These are phyloP conservation scores for Amanita rubescens DNA, from an alignment of 768 basidiomycete species.

Conservation along the genomic window DNA sequence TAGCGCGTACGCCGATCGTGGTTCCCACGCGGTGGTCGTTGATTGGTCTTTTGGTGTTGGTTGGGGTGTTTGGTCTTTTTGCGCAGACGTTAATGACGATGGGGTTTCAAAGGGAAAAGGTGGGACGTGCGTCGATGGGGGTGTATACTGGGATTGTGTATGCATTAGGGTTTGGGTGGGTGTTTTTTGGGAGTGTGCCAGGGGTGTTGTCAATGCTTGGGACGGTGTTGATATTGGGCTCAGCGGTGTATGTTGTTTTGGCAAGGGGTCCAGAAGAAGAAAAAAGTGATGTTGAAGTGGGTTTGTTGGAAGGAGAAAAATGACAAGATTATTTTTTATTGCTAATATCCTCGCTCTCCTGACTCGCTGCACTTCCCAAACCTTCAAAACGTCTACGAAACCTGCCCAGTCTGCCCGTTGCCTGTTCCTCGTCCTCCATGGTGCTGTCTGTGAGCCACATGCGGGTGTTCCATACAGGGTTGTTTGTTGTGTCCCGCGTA, in stretches of 20 bases:
- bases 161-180: neutral
- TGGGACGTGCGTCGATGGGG: constrained; percentile 51
- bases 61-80: constrained; percentile 45
- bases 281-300: too few species aligned
- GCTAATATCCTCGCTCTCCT: constrained; percentile 36
- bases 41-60: constrained; percentile 44
- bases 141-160: constrained; percentile 31
- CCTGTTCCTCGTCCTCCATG: constrained; percentile 62
- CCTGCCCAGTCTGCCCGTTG: constrained; percentile 71
- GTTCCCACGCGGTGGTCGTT: constrained; percentile 38
- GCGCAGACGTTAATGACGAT: constrained; percentile 36
- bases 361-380: constrained; percentile 26
- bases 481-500: constrained; percentile 84
- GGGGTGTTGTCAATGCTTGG: neutral
- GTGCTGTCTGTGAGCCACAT: constrained; percentile 41
- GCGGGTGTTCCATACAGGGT: constrained; percentile 78
- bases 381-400: constrained; percentile 70
- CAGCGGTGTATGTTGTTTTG: neutral
- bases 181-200: neutral
- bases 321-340: too few species aligned
- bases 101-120: constrained; percentile 56
- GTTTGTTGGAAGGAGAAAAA: neutral
- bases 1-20: constrained; percentile 31
- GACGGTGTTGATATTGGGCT: constrained; percentile 1
- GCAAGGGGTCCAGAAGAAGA: too few species aligned